Evolutionary conservation across 768 basidiomycete species (phyloP), one percentile per base, ranked within the genome.

Genomic region (Hypsizygus marmoreus): DNA sequence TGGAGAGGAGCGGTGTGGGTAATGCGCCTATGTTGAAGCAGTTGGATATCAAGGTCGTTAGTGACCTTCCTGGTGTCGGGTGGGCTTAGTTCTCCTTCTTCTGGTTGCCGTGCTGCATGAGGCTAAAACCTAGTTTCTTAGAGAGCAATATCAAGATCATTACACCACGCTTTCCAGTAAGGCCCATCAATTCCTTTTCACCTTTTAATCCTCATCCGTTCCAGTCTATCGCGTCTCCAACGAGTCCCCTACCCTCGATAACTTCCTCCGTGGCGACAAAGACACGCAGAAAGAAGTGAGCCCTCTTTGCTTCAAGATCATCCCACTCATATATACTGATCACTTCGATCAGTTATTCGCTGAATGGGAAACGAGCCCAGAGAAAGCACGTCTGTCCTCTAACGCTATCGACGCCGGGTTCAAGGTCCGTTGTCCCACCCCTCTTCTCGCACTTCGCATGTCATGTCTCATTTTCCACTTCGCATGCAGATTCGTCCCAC

Each of bases 341-440:
- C 14, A 39, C 7, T 22, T 6, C n/a, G 10, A 24, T 20, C 47
- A 78, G 76, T 56, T 82, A 28, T 84, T 83, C 67, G 56, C 68
- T 8, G 81, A 84, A 60, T 85, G 82, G 83, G 82, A 84, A 60
- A 63, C 69, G 22, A 81, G 78, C 53, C 83, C 83, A 6, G 79
- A 86, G 68, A 84, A 81, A 65, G 82, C 83, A 0, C 72, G 82
- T 20, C 69, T 88, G 28, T 76, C 85, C 1, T 85, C 84, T 17
- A 88, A 86, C 60, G 76, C 74, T 28, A 86, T 88, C 60, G 85
- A 88, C 64, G 85, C 85, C 34, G 85, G 85, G 25, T 86, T 85
- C 74, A 85, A 84, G 77, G 80, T 76, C 22, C 29, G 59, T 29
- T 20, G 13, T 42, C 30, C 10, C 38, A 12, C 5, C 32, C 42